Evolutionary conservation across 2,329 filamentous ascomycete species (phyloP).

Genomic region (Diaporthe humulicola): DNA sequence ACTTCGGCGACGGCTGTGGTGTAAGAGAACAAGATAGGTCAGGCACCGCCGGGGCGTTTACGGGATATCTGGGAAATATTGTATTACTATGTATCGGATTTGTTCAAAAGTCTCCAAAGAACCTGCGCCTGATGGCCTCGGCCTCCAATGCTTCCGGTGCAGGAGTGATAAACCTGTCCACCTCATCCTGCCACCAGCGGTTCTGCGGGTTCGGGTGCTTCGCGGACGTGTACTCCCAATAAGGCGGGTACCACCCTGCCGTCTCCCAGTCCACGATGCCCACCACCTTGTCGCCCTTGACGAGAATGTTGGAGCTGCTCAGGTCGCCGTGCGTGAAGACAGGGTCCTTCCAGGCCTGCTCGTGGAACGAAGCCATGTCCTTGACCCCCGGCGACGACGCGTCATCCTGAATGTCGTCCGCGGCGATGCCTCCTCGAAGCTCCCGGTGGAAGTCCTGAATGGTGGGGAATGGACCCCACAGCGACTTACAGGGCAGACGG

Average conservation of each 20-base stretch:
- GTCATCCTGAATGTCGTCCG: constrained; percentile 23
- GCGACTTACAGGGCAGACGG: constrained; percentile 8
- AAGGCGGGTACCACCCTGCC: constrained; percentile 60
- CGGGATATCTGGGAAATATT: not conserved
- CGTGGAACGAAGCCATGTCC: constrained; percentile 14
- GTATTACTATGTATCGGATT: not conserved
- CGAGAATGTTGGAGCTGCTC: constrained; percentile 58
- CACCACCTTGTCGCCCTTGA: constrained; percentile 53
- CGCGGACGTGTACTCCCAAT: constrained; percentile 52
- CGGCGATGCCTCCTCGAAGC: constrained; percentile 12
- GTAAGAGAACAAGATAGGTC: not conserved
- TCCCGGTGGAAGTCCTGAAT: constrained; percentile 28
- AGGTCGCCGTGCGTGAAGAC: constrained; percentile 67
- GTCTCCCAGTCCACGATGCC: constrained; percentile 62
- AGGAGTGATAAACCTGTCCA: constrained; percentile 25
- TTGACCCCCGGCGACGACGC: constrained; percentile 30
- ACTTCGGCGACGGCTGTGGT: not conserved
- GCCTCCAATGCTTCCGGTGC: constrained; percentile 1
- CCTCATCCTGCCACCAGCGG: constrained; percentile 27
- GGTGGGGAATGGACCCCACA: constrained; percentile 22
- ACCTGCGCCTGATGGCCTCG: constrained; percentile 6
- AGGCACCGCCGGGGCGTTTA: not conserved
- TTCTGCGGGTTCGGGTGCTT: constrained; percentile 30
- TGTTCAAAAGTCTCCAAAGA: constrained; percentile 20
- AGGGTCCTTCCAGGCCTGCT: constrained; percentile 45